phyloP scores from a whole-genome alignment of 225 moss, liverwort and hornwort species.

The Bryum argenteum region DNA sequence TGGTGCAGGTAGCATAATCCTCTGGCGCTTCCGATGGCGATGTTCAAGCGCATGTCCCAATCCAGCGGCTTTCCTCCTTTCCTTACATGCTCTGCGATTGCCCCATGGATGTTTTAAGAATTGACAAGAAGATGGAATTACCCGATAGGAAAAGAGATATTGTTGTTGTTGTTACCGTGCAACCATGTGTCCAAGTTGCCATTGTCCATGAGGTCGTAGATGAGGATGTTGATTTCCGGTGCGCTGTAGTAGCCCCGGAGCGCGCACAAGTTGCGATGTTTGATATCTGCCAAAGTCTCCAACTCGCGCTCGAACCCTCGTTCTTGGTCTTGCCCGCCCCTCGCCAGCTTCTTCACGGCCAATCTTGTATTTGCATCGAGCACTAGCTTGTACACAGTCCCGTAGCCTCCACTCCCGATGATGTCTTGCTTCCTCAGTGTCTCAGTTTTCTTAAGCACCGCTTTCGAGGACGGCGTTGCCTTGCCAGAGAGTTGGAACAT shows the following conservation, averaged over 20 bases:
- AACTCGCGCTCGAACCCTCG: slow-evolving; percentile 74
- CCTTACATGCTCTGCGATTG: slow-evolving; percentile 45
- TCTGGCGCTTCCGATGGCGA: slow-evolving; percentile 66
- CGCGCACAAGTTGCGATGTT: slow-evolving; percentile 75
- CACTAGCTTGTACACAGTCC: slow-evolving; percentile 74
- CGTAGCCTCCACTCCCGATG: slow-evolving; percentile 84
- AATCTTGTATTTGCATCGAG: slow-evolving; percentile 69
- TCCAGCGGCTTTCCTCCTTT: slow-evolving; percentile 56
- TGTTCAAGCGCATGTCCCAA: slow-evolving; percentile 63
- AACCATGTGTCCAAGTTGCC: slow-evolving; percentile 79
- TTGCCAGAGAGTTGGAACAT: slow-evolving; percentile 83
- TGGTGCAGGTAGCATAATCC: slow-evolving; percentile 80
- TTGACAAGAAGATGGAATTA: background rate
- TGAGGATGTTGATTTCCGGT: slow-evolving; percentile 59
- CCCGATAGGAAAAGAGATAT: background rate
- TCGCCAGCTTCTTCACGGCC: slow-evolving; percentile 80
- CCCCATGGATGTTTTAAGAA: background rate
- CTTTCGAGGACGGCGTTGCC: slow-evolving; percentile 74
- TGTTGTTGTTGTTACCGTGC: slow-evolving; percentile 49
- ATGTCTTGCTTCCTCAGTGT: slow-evolving; percentile 65
- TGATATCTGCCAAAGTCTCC: slow-evolving; percentile 77
- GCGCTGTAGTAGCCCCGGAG: slow-evolving; percentile 82
- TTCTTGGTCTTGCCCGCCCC: slow-evolving; percentile 60
- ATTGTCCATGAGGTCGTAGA: slow-evolving; percentile 75
- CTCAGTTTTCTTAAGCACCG: slow-evolving; percentile 66